These are phyloP conservation scores for Phallus indusiatus DNA, from an alignment of 768 basidiomycete genomes.

Conservation along the genomic window DNA sequence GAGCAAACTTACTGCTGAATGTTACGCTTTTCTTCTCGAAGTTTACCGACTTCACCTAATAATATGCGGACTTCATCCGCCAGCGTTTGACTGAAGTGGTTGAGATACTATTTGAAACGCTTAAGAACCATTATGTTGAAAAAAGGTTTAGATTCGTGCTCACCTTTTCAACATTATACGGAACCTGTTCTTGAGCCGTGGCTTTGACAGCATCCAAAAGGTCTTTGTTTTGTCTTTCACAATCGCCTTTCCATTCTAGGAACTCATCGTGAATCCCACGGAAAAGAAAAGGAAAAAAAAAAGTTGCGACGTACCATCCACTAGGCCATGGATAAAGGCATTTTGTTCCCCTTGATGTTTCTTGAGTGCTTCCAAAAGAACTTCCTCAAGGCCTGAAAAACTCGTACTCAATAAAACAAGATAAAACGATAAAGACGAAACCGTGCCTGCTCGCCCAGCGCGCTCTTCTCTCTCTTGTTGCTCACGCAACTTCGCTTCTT, in stretches of 20 bases:
- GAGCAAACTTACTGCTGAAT: slow-evolving; percentile 62
- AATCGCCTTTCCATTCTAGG: slow-evolving; percentile 62
- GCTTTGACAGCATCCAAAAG: slow-evolving; percentile 57
- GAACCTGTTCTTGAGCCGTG: slow-evolving; percentile 67
- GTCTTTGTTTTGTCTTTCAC: slow-evolving; percentile 52
- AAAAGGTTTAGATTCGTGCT: background rate
- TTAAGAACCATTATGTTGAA: background rate
- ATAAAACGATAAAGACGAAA: background rate
- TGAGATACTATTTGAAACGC: slow-evolving; percentile 41
- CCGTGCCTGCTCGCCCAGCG: slow-evolving; percentile 49
- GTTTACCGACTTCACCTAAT: slow-evolving; percentile 72
- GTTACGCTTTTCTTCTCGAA: slow-evolving; percentile 68
- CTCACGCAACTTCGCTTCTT: slow-evolving; percentile 37
- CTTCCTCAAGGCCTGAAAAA: slow-evolving; percentile 43
- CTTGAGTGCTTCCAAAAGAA: slow-evolving; percentile 45
- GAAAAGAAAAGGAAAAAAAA: background rate
- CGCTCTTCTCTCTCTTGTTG: slow-evolving; percentile 46
- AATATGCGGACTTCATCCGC: slow-evolving; percentile 79
- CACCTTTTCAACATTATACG: slow-evolving; percentile 78
- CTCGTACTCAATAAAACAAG: slow-evolving; percentile 11
- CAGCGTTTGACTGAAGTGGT: slow-evolving; percentile 80
- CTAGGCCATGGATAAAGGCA: slow-evolving; percentile 41
- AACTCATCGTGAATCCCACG: slow-evolving; percentile 10
- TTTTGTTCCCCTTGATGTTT: slow-evolving; percentile 52
- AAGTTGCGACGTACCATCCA: slow-evolving; percentile 13